Base-by-base conservation (phyloP, 176 grass and related monocot species). In the Melocanna baccifera region DNA sequence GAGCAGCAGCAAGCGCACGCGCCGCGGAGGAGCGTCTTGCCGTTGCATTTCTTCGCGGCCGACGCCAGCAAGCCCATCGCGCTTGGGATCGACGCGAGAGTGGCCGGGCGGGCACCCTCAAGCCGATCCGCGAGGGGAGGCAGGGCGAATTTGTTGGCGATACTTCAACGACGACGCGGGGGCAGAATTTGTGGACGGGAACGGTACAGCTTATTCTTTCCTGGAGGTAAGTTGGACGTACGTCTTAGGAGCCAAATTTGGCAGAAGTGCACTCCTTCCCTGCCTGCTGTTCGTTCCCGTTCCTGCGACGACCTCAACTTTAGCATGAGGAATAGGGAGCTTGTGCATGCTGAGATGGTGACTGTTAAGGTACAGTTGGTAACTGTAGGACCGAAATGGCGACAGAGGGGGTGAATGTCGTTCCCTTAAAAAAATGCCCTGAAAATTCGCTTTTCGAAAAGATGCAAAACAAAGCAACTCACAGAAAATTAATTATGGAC, bases 71-170 rank as follows among this genome's bases (percentile, higher is more conserved):
- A 5, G 3, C 80, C 88, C 88, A 90, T 90, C 67, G 66, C 70
- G 37, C 59, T 56, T 73, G 57, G 82, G 84, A 87, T 41, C 84
- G 84, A 86, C 84, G 73, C 84, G 88, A 79, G 88, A 83, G 88
- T 71, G 88, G 65, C 66, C 59, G 28, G 43, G 41, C 65, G 46
- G 39, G 12, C 83, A 68, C 88, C 30, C 88, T 83, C 80, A 84
- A 57, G 62, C 81, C 88, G 80, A 83, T 90, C 84, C 67, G 73
- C 59, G 48, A 42, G 67, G 45, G 58, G 4, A 42, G 14, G 22
- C 26, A 55, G 45, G 32, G 9, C 42, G 16, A 69, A 48, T 82
- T 77, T 37, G 36, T 70, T 56, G 63, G 77, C 29, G 70, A 71
- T 86, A 90, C 88, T 90, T 86, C 83, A 86, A 89, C 63, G 22